Evolutionary conservation across 2,329 filamentous ascomycete genomes (phyloP), one percentile per base, ranked within the genome.

Genomic region (Claviceps pusilla): DNA sequence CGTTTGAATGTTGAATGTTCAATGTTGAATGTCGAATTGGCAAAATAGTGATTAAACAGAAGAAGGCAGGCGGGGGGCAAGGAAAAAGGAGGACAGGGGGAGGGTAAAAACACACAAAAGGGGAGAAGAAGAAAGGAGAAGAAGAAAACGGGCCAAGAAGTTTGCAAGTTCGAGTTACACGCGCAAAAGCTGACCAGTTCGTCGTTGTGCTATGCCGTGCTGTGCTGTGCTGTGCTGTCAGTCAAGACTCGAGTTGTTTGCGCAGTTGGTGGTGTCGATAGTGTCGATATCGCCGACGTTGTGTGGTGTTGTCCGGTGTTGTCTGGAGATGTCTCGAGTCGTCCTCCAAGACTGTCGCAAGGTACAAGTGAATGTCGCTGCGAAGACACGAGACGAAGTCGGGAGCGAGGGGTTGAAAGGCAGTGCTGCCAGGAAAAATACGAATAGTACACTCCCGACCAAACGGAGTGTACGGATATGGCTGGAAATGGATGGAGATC

Each of bases 291-390:
- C 19, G 19, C 19, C 19, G 19, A 19, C 19, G 19, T 19, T 19
- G 19, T 19, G 1, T 19, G 19, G 19, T 19, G 19, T 19, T 19
- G 19, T 19, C 19, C 1, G 19, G 19, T 1, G 19, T 1, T 19
- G 45, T 47, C 11, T 11, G 24, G 1, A 28, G 43, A 11, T 45
- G 43, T 24, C 43, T n/a, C 39, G 46, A 14, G 58, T 62, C 57
- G 57, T 61, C 47, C 52, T 51, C 43, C 12, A 29, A 46, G 7
- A 39, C n/a, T 46, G 62, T 68, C 71, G 70, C 69, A 74, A 70
- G 73, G 72, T 70, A 69, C 73, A 75, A 75, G 69, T 72, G 65
- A 75, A 75, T 76, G 73, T 70, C 72, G 71, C 72, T 71, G 70
- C 68, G 67, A 58, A 53, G 51, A 57, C 52, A 46, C 51, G 45